Percentiles rank a stretch among this genome's conserved stretches.
Conservation (phyloP, 2,329 filamentous ascomycete genomes). For the Gremmenia infestans region DNA sequence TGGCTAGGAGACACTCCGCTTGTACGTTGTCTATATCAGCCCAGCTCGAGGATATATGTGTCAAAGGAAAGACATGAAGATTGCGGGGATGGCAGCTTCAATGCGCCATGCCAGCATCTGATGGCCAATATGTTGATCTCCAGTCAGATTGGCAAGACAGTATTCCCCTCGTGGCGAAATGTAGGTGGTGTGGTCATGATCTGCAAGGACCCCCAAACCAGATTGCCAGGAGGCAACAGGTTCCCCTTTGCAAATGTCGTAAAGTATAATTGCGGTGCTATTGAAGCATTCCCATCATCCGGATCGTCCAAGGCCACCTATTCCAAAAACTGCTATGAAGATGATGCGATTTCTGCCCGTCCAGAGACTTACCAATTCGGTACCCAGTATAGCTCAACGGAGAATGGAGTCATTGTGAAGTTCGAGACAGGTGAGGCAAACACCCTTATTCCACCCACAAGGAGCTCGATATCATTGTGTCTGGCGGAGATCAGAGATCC, state of each 20-base stretch:
- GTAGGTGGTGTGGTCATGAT: conserved; percentile 49
- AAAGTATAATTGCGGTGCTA: conserved; percentile 49
- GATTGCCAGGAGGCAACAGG: conserved; percentile 46
- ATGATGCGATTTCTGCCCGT: conserved; percentile 46
- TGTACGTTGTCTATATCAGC: conserved; percentile 62
- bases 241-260: conserved; percentile 35
- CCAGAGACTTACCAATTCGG: conserved; percentile 40
- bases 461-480: conserved; percentile 45
- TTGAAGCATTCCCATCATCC: conserved; percentile 52
- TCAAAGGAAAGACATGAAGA: conserved; percentile 42
- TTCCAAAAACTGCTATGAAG: conserved; percentile 47
- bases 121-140: conserved; percentile 50
- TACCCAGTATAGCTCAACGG: conserved; percentile 40
- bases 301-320: conserved; percentile 36
- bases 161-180: conserved; percentile 49
- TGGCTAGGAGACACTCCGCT: conserved; percentile 66
- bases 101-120: conserved; percentile 54
- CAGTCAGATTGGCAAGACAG: conserved; percentile 46
- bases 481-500: conserved; percentile 38
- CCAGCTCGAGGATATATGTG: conserved; percentile 57
- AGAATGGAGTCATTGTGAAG: conserved; percentile 39
- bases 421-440: conserved; percentile 36
- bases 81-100: conserved; percentile 58
- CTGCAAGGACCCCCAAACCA: conserved; percentile 46
- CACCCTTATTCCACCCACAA: conserved; percentile 46